Evolutionary conservation across 1,284 basidiomycete genomes (phyloP).

Genomic region (Papiliotrema nemorosa): DNA sequence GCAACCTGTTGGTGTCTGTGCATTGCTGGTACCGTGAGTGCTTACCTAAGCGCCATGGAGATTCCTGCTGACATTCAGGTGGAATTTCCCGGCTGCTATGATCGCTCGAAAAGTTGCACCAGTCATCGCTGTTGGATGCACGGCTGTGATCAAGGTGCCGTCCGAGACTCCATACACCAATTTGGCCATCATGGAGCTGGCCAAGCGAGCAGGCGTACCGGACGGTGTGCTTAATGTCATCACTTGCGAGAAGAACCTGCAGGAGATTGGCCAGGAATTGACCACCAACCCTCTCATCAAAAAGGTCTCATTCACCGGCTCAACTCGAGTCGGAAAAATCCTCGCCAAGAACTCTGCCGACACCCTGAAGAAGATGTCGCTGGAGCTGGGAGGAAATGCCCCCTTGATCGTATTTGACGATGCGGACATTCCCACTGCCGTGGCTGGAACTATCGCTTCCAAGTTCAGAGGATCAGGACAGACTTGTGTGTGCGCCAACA

Average conservation of each 20-base stretch:
- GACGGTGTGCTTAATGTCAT: slow-evolving; percentile 94
- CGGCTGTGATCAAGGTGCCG: slow-evolving; percentile 90
- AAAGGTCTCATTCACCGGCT: slow-evolving; percentile 91
- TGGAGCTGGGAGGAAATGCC: slow-evolving; percentile 58
- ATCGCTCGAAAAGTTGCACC: slow-evolving; percentile 57
- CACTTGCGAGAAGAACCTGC: slow-evolving; percentile 53
- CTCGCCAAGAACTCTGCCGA: slow-evolving; percentile 76
- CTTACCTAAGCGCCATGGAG: no score
- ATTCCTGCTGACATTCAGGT: slow-evolving; percentile 13
- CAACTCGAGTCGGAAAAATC: slow-evolving; percentile 85
- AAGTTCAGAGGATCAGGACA: slow-evolving; percentile 94
- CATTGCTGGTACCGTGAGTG: slow-evolving; percentile 48
- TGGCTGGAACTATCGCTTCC: slow-evolving; percentile 81
- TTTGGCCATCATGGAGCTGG: slow-evolving; percentile 68
- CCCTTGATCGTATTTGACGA: slow-evolving; percentile 78
- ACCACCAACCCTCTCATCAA: slow-evolving; percentile 42
- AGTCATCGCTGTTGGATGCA: slow-evolving; percentile 88
- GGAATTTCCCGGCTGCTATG: slow-evolving; percentile 93
- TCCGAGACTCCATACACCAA: slow-evolving; percentile 94
- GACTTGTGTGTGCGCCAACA: slow-evolving; percentile 57
- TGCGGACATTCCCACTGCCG: slow-evolving; percentile 87
- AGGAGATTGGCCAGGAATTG: slow-evolving; percentile 44
- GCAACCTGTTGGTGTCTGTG: slow-evolving; percentile 73
- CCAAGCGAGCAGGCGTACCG: slow-evolving; percentile 82
- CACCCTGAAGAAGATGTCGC: slow-evolving; percentile 87